Evolutionary conservation across 2,329 filamentous ascomycete genomes (phyloP).

Genomic region (Colletotrichum chrysophilum): DNA sequence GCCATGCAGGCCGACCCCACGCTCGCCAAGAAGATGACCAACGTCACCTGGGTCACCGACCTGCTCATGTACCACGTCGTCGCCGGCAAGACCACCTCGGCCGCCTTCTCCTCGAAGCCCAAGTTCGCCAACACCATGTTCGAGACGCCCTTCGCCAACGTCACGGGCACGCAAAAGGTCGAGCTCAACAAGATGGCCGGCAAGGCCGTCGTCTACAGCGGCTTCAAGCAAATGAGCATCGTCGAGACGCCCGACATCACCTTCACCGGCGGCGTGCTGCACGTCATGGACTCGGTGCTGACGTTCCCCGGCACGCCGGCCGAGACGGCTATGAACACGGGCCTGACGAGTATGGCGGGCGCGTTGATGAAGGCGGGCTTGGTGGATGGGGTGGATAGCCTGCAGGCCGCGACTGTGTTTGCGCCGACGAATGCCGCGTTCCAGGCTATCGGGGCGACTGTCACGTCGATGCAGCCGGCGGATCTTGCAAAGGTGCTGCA

Average conservation of each 20-base stretch:
- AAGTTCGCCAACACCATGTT: slow-evolving; percentile 32
- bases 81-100: slow-evolving; percentile 49
- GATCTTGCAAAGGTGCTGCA: slow-evolving; percentile 59
- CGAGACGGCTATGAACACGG: slow-evolving; percentile 57
- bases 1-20: slow-evolving; percentile 34
- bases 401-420: slow-evolving; percentile 58
- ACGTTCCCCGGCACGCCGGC: slow-evolving; percentile 48
- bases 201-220: slow-evolving; percentile 43
- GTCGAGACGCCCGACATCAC: slow-evolving; percentile 46
- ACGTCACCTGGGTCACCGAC: slow-evolving; percentile 46
- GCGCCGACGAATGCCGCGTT: slow-evolving; percentile 67
- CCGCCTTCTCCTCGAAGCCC: slow-evolving; percentile 30
- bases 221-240: slow-evolving; percentile 34
- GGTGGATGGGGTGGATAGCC: slow-evolving; percentile 44
- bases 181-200: slow-evolving; percentile 46
- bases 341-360: slow-evolving; percentile 37
- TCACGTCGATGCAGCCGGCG: slow-evolving; percentile 49
- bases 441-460: slow-evolving; percentile 56
- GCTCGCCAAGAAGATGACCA: slow-evolving; percentile 33
- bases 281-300: slow-evolving; percentile 57
- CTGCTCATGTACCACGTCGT: slow-evolving; percentile 69
- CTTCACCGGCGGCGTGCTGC: slow-evolving; percentile 55
- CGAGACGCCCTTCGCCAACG: slow-evolving; percentile 49
- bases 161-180: slow-evolving; percentile 54
- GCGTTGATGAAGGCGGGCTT: slow-evolving; percentile 40